Conservation (phyloP, 2,329 filamentous ascomycete genomes). For the Paecilomyces niveus region DNA sequence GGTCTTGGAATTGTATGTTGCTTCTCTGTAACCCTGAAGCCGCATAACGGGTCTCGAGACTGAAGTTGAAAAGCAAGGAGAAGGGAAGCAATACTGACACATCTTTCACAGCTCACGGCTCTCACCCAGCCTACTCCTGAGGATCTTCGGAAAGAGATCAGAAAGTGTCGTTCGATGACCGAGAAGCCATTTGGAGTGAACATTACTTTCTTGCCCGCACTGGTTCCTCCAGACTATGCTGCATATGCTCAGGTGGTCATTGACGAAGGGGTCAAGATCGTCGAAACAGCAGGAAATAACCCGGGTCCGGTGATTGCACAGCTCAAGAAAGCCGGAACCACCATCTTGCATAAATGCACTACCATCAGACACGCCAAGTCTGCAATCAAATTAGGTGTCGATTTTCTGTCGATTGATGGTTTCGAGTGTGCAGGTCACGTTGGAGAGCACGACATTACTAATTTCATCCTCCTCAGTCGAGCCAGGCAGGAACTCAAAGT, state of each 20-base stretch:
- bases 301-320: slow-evolving; percentile 85
- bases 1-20: slow-evolving; percentile 44
- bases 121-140: slow-evolving; percentile 89
- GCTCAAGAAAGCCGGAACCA: slow-evolving; percentile 72
- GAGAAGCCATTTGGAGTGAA: slow-evolving; percentile 74
- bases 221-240: slow-evolving; percentile 84
- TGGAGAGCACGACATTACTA: slow-evolving; percentile 48
- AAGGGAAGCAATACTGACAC: not conserved
- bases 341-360: slow-evolving; percentile 94
- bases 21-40: too few relatives aligned
- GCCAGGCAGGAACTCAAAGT: slow-evolving; percentile 77
- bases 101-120: slow-evolving; percentile 35
- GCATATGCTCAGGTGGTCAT: slow-evolving; percentile 90
- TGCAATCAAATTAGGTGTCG: slow-evolving; percentile 88
- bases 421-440: slow-evolving; percentile 84
- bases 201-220: slow-evolving; percentile 82
- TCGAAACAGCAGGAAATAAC: slow-evolving; percentile 87
- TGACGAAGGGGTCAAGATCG: slow-evolving; percentile 83
- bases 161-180: slow-evolving; percentile 67
- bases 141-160: slow-evolving; percentile 89
- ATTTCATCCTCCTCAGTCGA: slow-evolving; percentile 63
- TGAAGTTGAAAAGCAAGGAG: not conserved
- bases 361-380: slow-evolving; percentile 88
- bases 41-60: not conserved
- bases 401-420: slow-evolving; percentile 94